Evolutionary conservation across 345 rosid genomes (phyloP).

Genomic region (Raphanus raphanistrum): DNA sequence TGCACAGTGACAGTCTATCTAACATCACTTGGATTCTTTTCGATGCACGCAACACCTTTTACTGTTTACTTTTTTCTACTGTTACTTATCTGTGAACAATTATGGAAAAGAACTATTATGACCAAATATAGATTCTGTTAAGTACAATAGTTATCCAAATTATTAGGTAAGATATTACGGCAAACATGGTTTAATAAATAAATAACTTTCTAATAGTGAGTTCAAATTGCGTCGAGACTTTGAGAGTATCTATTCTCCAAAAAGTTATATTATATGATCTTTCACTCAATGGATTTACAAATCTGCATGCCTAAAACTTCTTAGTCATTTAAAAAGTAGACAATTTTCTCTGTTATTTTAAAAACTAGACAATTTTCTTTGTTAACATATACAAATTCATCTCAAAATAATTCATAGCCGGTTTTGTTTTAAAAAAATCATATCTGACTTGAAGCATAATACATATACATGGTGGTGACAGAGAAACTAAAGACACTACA

Average conservation of each 20-base stretch:
- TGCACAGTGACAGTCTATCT: conserved; percentile 35
- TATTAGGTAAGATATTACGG: neutral
- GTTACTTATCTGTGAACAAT: conserved; percentile 15
- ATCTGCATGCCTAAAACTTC: neutral
- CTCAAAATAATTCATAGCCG: neutral
- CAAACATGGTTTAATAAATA: neutral
- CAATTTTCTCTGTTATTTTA: neutral
- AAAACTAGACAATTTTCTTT: neutral
- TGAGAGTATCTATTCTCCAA: neutral
- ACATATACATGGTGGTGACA: conserved; percentile 28
- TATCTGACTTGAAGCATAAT: conserved; percentile 32
- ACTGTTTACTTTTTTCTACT: conserved; percentile 7
- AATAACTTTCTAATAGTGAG: neutral
- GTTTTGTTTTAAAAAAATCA: neutral
- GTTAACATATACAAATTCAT: neutral
- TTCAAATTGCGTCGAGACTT: neutral
- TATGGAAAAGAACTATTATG: neutral
- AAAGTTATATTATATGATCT: neutral
- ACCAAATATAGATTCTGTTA: conserved; percentile 1
- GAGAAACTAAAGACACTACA: conserved; percentile 31
- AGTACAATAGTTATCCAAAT: neutral
- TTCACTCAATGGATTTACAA: neutral
- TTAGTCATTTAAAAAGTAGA: neutral
- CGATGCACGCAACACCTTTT: conserved; percentile 30
- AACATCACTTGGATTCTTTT: conserved; percentile 33